Evolutionary conservation across 345 rosid species (phyloP).

Genomic region (Clarkia xantiana): DNA sequence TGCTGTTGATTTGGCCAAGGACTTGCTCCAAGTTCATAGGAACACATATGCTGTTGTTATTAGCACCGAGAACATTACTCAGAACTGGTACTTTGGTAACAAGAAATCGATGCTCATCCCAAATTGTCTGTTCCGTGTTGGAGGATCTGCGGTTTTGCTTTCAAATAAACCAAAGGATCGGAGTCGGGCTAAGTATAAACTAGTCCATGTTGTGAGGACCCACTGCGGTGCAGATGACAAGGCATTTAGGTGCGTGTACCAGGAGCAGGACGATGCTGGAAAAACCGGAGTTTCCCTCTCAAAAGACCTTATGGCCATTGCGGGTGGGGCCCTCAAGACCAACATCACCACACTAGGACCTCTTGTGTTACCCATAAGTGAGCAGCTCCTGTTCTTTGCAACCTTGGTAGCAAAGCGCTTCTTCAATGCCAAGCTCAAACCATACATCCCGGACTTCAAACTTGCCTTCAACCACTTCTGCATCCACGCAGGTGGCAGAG

Average conservation of each 20-base stretch:
- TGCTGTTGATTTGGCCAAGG: conserved; percentile 66
- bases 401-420: conserved; percentile 53
- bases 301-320: conserved; percentile 81
- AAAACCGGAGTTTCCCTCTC: conserved; percentile 81
- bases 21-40: conserved; percentile 76
- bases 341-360: conserved; percentile 85
- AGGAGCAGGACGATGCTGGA: conserved; percentile 71
- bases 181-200: conserved; percentile 59
- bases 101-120: conserved; percentile 82
- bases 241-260: conserved; percentile 73
- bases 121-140: conserved; percentile 75
- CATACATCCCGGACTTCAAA: conserved; percentile 86
- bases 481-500: too few species aligned
- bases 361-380: conserved; percentile 76
- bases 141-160: conserved; percentile 60
- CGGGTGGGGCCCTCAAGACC: conserved; percentile 76
- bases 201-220: conserved; percentile 75
- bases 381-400: conserved; percentile 65
- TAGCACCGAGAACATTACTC: conserved; percentile 84
- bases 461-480: conserved; percentile 89
- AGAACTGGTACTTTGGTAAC: conserved; percentile 92
- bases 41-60: conserved; percentile 76
- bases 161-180: conserved; percentile 47
- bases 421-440: conserved; percentile 50
- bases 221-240: conserved; percentile 80